Percentiles rank a stretch among this genome's conserved stretches.
phyloP scores from a whole-genome alignment of 768 basidiomycete genomes.

The Mycena albidolilacea region DNA sequence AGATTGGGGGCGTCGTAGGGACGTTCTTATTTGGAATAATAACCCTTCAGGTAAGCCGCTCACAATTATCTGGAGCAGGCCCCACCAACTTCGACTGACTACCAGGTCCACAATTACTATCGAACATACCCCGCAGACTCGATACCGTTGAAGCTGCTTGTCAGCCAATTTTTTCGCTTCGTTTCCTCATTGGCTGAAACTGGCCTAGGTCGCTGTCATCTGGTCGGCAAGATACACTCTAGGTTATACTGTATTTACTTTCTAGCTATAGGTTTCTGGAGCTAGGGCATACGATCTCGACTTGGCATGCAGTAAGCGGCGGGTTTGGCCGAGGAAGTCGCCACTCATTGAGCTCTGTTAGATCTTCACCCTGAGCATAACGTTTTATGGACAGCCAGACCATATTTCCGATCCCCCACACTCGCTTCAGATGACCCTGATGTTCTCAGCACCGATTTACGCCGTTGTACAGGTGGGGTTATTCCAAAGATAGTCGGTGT shows the following conservation, averaged over 20 bases:
- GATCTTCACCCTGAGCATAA: background rate
- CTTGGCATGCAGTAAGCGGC: background rate
- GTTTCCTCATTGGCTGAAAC: background rate
- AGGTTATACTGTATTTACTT: background rate
- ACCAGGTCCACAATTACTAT: background rate
- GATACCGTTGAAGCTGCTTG: conserved; percentile 6
- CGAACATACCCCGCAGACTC: background rate
- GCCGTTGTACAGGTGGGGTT: background rate
- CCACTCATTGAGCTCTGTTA: background rate
- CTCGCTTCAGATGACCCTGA: conserved; percentile 4
- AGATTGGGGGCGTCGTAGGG: background rate
- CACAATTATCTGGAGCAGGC: background rate
- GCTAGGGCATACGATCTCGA: conserved; percentile 3
- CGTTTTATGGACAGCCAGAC: conserved; percentile 2
- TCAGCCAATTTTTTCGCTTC: background rate
- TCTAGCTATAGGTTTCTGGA: conserved; percentile 6
- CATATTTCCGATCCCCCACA: conserved; percentile 1
- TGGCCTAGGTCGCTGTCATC: background rate
- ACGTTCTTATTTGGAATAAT: conserved; percentile 5
- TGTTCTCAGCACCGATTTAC: background rate
- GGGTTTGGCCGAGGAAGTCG: conserved; percentile 1
- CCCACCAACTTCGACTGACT: background rate
- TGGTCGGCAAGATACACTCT: background rate
- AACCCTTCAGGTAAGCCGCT: conserved; percentile 1
- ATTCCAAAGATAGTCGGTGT: background rate